Conservation (phyloP, 352 stramenopile species). For the Globisporangium uncinulatum region DNA sequence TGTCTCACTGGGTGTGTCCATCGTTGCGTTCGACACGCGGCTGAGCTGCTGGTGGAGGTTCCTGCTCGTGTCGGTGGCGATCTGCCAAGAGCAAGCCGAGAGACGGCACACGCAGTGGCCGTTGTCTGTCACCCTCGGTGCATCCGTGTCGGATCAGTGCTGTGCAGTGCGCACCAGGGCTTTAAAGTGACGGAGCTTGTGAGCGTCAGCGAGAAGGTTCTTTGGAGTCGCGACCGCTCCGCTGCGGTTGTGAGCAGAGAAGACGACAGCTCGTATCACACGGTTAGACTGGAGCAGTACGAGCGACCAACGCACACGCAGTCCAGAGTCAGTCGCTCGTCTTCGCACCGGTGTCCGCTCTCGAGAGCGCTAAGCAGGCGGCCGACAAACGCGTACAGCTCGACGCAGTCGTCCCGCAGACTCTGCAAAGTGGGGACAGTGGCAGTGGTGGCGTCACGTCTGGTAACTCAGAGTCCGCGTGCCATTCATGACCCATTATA, state of each 20-base stretch:
- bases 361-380: conserved; percentile 25
- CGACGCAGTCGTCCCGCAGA: conserved; percentile 57
- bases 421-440: conserved; percentile 21
- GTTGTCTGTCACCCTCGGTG: no score
- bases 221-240: conserved; percentile 29
- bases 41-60: conserved; percentile 19
- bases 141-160: no score
- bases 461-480: neutral
- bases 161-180: conserved; percentile 34
- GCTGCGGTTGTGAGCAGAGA: neutral
- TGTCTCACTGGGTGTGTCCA: neutral
- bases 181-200: conserved; percentile 68
- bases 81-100: conserved; percentile 17
- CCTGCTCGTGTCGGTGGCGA: conserved; percentile 33
- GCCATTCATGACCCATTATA: no score
- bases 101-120: neutral
- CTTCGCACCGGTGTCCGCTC: conserved; percentile 15
- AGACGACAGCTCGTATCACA: neutral
- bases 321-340: no score
- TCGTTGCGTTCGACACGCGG: neutral
- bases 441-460: neutral
- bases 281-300: neutral
- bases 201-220: conserved; percentile 67
- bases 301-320: neutral
- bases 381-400: conserved; percentile 63